Evolutionary conservation across 2,329 filamentous ascomycete genomes (phyloP).

Genomic region (Passalora sequoiae): DNA sequence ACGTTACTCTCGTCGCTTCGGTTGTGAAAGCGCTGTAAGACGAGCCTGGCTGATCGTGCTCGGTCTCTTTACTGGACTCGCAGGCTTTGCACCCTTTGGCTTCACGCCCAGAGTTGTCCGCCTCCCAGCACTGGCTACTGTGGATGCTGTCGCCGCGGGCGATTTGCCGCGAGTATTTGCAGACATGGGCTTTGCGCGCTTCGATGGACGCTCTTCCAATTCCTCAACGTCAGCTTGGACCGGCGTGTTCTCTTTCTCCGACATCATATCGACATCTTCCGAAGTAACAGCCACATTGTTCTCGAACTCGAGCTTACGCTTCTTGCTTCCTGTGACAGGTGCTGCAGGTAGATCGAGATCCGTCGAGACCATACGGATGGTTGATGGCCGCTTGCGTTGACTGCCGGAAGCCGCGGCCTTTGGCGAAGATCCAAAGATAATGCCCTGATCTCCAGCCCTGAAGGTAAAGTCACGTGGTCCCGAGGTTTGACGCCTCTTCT

Average conservation of each 20-base stretch:
- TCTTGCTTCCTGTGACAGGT: conserved; percentile 33
- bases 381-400: conserved; percentile 35
- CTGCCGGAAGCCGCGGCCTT: conserved; percentile 26
- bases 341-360: conserved; percentile 24
- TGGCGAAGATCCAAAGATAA: conserved; percentile 40
- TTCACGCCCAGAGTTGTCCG: conserved; percentile 32
- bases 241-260: conserved; percentile 42
- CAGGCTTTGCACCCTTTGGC: conserved; percentile 27
- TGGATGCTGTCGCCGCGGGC: conserved; percentile 8
- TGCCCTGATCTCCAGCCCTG: conserved; percentile 39
- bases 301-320: conserved; percentile 41
- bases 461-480: conserved; percentile 46
- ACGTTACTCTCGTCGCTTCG: conserved; percentile 29
- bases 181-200: conserved; percentile 24
- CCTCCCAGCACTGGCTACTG: conserved; percentile 17
- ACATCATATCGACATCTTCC: conserved; percentile 25
- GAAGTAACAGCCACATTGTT: conserved; percentile 24
- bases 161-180: conserved; percentile 3
- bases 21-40: conserved; percentile 30
- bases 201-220: conserved; percentile 26
- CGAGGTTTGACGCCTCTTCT: conserved; percentile 34
- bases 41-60: conserved; percentile 29
- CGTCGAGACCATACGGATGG: conserved; percentile 43
- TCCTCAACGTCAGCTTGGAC: conserved; percentile 25
- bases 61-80: conserved; percentile 21